Conservation (phyloP, 139 green algal genomes). For the Diplosphaera chodatii region DNA sequence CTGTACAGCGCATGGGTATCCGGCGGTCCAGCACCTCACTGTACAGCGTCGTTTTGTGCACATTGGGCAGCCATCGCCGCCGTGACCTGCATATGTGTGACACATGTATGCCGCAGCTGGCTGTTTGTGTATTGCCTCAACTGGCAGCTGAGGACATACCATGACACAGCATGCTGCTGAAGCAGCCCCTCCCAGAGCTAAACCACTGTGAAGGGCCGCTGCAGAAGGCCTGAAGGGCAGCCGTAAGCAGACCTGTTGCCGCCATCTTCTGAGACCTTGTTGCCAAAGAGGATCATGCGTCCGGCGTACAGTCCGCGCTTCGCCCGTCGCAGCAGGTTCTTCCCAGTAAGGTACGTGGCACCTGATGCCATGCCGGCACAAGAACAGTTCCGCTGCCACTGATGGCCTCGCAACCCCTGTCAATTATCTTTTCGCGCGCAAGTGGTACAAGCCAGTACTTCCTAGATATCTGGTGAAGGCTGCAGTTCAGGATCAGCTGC, state of each 20-base stretch:
- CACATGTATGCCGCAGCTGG: too few species aligned
- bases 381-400: too few species aligned
- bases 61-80: conserved; percentile 70
- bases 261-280: conserved; percentile 78
- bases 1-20: conserved; percentile 65
- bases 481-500: too few species aligned
- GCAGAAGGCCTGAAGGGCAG: background rate
- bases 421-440: too few species aligned
- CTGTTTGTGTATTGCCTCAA: too few species aligned
- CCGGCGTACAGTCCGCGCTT: conserved; percentile 63
- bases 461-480: too few species aligned
- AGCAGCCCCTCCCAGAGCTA: too few species aligned
- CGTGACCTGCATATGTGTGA: conserved; percentile 54
- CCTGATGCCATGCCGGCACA: background rate
- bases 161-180: too few species aligned
- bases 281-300: conserved; percentile 53
- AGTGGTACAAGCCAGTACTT: too few species aligned
- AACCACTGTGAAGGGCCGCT: too few species aligned
- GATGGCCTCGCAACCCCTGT: too few species aligned
- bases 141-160: too few species aligned
- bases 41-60: conserved; percentile 64
- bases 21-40: conserved; percentile 56
- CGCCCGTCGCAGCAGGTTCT: conserved; percentile 27
- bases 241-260: conserved; percentile 62
- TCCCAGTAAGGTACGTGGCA: background rate